These are phyloP conservation scores for Harrya chromipes DNA, from an alignment of 768 basidiomycete genomes.

Conservation along the genomic window DNA sequence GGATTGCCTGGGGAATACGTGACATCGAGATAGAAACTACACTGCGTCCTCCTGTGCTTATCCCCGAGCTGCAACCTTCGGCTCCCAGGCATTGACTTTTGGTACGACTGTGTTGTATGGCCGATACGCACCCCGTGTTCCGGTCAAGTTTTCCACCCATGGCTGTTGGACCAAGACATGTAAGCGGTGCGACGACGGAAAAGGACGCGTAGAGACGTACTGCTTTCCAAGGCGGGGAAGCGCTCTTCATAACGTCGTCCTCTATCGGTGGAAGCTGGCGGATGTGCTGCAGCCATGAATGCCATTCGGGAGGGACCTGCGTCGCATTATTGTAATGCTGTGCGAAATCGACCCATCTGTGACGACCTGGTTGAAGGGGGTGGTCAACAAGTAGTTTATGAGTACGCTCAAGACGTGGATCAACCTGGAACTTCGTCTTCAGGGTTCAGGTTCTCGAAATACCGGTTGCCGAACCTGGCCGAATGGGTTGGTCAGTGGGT, in stretches of 20 bases:
- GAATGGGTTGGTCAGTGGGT: slow-evolving; percentile 1
- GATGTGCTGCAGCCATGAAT: slow-evolving; percentile 92
- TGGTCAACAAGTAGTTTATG: not conserved
- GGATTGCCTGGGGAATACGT: not conserved
- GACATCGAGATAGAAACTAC: not conserved
- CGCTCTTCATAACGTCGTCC: slow-evolving; percentile 67
- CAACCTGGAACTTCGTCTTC: slow-evolving; percentile 86
- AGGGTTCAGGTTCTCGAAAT: slow-evolving; percentile 87
- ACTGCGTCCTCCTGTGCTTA: slow-evolving; percentile 6
- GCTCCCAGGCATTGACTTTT: slow-evolving; percentile 83
- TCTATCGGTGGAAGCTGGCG: slow-evolving; percentile 76
- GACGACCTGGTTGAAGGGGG: slow-evolving; percentile 59
- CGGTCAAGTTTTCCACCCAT: slow-evolving; percentile 87
- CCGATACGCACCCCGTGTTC: slow-evolving; percentile 87
- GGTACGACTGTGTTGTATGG: slow-evolving; percentile 84
- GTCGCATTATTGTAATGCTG: slow-evolving; percentile 92
- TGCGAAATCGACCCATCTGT: slow-evolving; percentile 93
- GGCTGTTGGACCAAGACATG: slow-evolving; percentile 44
- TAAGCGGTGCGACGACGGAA: not conserved
- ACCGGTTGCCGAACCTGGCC: slow-evolving; percentile 88
- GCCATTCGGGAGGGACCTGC: slow-evolving; percentile 96
- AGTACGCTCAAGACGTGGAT: slow-evolving; percentile 17
- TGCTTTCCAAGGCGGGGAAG: slow-evolving; percentile 77
- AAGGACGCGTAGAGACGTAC: slow-evolving; percentile 45
- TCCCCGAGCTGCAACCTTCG: slow-evolving; percentile 57